phyloP scores from a whole-genome alignment of 1,284 basidiomycete species.

The Puccinia hordei region DNA sequence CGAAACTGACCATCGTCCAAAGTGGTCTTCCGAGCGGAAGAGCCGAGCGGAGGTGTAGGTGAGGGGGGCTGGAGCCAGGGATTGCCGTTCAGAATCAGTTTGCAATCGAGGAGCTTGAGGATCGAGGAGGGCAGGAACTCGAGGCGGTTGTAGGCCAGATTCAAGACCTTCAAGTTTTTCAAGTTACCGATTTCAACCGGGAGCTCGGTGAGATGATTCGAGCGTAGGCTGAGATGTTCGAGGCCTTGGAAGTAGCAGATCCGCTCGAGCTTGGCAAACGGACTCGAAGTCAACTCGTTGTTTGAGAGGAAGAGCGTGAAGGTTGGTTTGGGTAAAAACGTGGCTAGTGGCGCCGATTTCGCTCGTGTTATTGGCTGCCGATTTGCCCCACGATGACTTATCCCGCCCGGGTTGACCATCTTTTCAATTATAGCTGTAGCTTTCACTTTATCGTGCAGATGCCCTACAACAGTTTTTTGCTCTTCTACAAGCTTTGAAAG shows the following conservation, averaged over 20 bases:
- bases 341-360: constrained; percentile 9
- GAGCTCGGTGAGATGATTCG: constrained; percentile 21
- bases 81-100: constrained; percentile 11
- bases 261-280: background rate
- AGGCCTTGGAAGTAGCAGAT: constrained; percentile 28
- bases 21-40: background rate
- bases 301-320: constrained; percentile 12
- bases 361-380: constrained; percentile 13
- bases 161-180: background rate
- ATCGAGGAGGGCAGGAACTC: constrained; percentile 18
- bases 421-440: background rate
- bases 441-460: background rate
- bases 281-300: constrained; percentile 8
- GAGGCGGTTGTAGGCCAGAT: constrained; percentile 15
- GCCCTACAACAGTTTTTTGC: background rate
- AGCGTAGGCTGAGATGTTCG: constrained; percentile 11
- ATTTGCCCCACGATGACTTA: background rate
- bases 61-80: constrained; percentile 23
- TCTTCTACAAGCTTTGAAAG: background rate
- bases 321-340: background rate
- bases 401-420: background rate
- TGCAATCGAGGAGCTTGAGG: constrained; percentile 10
- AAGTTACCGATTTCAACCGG: constrained; percentile 5
- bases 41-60: background rate
- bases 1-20: background rate